Evolutionary conservation across 805 yeast genomes (phyloP), one percentile per base, ranked within the genome.

Genomic region (Candida adriatica): DNA sequence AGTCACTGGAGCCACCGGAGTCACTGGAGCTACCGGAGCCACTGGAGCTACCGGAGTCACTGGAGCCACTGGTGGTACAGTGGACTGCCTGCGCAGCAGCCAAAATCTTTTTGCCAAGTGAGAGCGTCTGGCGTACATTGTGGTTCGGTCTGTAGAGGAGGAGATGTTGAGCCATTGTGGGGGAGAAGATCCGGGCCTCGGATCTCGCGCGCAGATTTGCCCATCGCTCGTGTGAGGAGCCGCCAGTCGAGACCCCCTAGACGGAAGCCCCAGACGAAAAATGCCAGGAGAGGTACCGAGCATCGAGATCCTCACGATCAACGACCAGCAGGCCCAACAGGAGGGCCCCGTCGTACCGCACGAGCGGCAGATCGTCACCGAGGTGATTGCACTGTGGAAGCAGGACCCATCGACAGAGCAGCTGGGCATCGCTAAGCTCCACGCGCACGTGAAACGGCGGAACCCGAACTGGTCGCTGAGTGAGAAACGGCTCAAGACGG

Each of bases 381-480:
- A 67, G 21, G 74, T 80, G n/a, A 68, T 79, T 25, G 59, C 63
- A 6, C 53, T 79, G 8, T 82, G 92, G 90, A 75, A 73, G 41
- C 65, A 66, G 31, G 85, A 80, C 43, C 77, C 84, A 2, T 55
- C 65, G 2, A 68, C 75, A 16, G 87, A 80, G 48, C 58, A 68
- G 8, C 49, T 77, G 14, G 78, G 81, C 2, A 56, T 69, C 8
- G 61, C 64, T 9, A 73, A 75, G 42, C 59, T 83, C 14, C 75
- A 68, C 34, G 62, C 59, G 0, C 43, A 66, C 9, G 59, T 84
- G 26, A 74, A 72, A 43, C 38, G 51, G 17, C 59, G 62, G 6
- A 68, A 81, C 43, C 70, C 75, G 0, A 60, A 59, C 27, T 84
- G 95, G 95, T 45, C 68, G 3, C 46, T 84, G 1, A 67, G 78